Conservation (phyloP, 2,329 filamentous ascomycete genomes). For the Aspergillus aculeatus region DNA sequence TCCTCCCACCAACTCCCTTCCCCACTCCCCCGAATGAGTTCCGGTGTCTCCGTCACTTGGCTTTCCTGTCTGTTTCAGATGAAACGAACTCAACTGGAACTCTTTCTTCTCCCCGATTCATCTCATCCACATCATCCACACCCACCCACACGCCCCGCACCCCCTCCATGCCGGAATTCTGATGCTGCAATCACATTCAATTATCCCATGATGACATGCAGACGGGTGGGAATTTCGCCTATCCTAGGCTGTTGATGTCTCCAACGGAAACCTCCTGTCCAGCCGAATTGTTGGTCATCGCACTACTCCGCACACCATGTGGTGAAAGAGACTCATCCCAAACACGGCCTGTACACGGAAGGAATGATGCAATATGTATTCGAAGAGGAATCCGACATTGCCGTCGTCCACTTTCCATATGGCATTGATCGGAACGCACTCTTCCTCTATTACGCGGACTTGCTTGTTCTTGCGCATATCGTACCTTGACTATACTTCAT, state of each 20-base stretch:
- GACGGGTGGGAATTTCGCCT: neutral
- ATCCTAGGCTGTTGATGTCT: neutral
- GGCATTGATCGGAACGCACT: neutral
- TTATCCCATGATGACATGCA: slow-evolving; percentile 5
- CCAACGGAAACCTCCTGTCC: neutral
- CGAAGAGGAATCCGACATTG: neutral
- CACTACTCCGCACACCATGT: slow-evolving; percentile 7
- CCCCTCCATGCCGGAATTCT: neutral
- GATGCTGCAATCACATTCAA: neutral
- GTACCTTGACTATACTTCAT: neutral
- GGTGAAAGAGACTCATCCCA: slow-evolving; percentile 2
- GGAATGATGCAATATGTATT: slow-evolving; percentile 8
- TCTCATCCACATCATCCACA: neutral
- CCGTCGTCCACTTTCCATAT: neutral
- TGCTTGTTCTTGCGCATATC: neutral
- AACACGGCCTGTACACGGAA: neutral
- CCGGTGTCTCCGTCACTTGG: neutral
- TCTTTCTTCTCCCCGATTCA: neutral
- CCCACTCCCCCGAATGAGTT: neutral
- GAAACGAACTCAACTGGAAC: neutral
- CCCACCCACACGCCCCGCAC: neutral
- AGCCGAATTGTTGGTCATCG: neutral
- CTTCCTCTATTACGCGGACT: neutral
- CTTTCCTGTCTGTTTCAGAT: neutral
- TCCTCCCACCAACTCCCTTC: neutral